phyloP scores from a whole-genome alignment of 768 basidiomycete genomes.

The Trametes gibbosa region DNA sequence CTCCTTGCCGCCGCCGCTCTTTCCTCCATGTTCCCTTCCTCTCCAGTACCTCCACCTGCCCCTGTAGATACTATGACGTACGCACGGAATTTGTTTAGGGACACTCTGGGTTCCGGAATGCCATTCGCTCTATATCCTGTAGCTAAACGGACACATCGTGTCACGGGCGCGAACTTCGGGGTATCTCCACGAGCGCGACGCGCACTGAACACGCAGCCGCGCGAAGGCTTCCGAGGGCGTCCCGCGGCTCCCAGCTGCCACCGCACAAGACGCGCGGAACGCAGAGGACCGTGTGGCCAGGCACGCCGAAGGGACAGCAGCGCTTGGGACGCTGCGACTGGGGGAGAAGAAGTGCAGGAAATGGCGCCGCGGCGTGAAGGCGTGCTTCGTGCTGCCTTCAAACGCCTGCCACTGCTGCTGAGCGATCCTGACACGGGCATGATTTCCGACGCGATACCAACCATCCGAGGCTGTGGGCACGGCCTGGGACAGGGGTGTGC shows the following conservation, averaged over 20 bases:
- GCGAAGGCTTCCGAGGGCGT: neutral
- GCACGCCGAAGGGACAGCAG: neutral
- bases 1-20: neutral
- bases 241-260: neutral
- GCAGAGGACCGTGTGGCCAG: neutral
- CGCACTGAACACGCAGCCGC: too few species aligned
- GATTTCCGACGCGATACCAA: neutral
- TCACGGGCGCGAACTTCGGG: slow-evolving; percentile 8
- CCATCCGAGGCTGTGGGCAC: neutral
- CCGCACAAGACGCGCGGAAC: neutral
- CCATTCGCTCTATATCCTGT: neutral
- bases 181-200: neutral
- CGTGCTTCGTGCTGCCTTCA: neutral
- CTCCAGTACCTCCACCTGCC: neutral
- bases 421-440: neutral
- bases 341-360: neutral
- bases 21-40: neutral
- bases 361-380: neutral
- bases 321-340: neutral
- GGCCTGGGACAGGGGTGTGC: too few species aligned
- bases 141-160: slow-evolving; percentile 16
- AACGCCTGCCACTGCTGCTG: too few species aligned
- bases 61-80: neutral
- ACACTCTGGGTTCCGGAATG: neutral
- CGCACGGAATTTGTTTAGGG: neutral